Conservation (phyloP, 768 basidiomycete species). For the Boletus subcaerulescens region DNA sequence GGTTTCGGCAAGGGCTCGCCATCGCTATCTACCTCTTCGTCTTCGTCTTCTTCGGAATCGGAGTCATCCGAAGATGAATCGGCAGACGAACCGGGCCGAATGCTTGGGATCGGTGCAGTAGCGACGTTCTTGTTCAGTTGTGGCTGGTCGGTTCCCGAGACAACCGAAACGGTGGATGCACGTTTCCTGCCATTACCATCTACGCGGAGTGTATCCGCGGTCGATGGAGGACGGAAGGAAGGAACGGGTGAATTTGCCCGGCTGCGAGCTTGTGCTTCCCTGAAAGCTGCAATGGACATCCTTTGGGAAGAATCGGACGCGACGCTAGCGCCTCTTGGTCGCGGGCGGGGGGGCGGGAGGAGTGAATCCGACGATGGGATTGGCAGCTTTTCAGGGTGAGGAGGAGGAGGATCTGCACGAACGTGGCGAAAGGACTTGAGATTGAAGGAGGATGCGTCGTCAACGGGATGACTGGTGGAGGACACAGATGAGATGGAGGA, state of each 20-base stretch:
- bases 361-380: slow-evolving; percentile 24
- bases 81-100: slow-evolving; percentile 16
- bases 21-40: slow-evolving; percentile 37
- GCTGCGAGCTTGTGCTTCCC: slow-evolving; percentile 70
- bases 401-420: slow-evolving; percentile 41
- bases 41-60: slow-evolving; percentile 35
- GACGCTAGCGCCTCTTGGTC: slow-evolving; percentile 56
- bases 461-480: slow-evolving; percentile 18
- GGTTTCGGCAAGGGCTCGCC: slow-evolving; percentile 33
- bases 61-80: slow-evolving; percentile 35
- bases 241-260: slow-evolving; percentile 59
- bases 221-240: slow-evolving; percentile 42
- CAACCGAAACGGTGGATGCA: slow-evolving; percentile 29
- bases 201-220: slow-evolving; percentile 29
- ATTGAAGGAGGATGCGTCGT: slow-evolving; percentile 52
- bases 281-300: slow-evolving; percentile 79
- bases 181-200: slow-evolving; percentile 26
- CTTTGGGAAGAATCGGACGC: slow-evolving; percentile 68
- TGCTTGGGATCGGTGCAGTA: slow-evolving; percentile 3
- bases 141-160: slow-evolving; percentile 14
- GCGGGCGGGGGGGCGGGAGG: slow-evolving; percentile 40
- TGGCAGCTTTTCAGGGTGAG: slow-evolving; percentile 15
- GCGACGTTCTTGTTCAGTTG: slow-evolving; percentile 10
- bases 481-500: slow-evolving; percentile 35
- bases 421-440: slow-evolving; percentile 74